Evolutionary conservation across 306 rosid species (phyloP).

Genomic region (Ziziphus jujuba): DNA sequence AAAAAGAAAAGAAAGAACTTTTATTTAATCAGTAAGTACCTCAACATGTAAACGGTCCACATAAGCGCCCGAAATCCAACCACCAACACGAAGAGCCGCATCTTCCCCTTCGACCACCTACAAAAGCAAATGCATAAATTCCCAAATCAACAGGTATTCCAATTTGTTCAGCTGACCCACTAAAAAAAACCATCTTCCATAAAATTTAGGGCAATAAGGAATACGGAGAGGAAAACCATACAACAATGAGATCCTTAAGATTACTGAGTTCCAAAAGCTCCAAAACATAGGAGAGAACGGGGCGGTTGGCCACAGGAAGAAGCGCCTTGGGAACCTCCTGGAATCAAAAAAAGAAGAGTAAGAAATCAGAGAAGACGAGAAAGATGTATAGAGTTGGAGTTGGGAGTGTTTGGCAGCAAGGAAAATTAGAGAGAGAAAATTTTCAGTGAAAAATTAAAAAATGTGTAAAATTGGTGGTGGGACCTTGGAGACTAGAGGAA

Average conservation of each 20-base stretch:
- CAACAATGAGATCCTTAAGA: slow-evolving; percentile 91
- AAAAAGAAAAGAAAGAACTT: no score
- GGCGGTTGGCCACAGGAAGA: slow-evolving; percentile 92
- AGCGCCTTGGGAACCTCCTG: slow-evolving; percentile 94
- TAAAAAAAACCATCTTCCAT: not conserved
- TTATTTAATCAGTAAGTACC: slow-evolving; percentile 48
- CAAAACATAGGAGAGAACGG: slow-evolving; percentile 80
- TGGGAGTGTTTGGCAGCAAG: not conserved
- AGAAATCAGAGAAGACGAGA: not conserved
- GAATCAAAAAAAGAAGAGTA: not conserved
- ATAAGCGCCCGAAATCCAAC: slow-evolving; percentile 86
- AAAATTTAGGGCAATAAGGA: not conserved
- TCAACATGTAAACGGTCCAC: slow-evolving; percentile 82
- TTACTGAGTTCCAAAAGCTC: slow-evolving; percentile 81
- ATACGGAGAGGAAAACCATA: slow-evolving; percentile 28
- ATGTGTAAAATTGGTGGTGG: not conserved
- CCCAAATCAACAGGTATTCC: not conserved
- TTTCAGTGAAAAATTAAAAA: not conserved
- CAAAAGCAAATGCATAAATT: not conserved
- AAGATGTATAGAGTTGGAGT: not conserved
- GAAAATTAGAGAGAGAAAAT: not conserved
- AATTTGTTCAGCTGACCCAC: not conserved
- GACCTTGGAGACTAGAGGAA: slow-evolving; percentile 88
- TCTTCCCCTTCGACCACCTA: slow-evolving; percentile 97
- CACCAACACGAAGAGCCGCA: slow-evolving; percentile 60